Conservation (phyloP, 139 green algal genomes). For the Chlamydomonas eustigma region DNA sequence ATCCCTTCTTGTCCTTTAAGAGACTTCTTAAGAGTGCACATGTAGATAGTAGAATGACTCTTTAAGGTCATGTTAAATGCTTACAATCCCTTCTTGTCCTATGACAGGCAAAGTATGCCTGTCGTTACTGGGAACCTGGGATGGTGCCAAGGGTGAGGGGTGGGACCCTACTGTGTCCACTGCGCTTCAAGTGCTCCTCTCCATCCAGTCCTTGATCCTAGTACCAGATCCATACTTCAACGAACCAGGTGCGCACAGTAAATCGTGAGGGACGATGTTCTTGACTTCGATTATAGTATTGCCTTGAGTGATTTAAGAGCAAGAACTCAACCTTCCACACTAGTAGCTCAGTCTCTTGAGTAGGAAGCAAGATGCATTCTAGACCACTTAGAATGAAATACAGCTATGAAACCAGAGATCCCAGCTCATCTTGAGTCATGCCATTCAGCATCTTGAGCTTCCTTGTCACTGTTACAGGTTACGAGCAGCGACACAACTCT, state of each 20-base stretch:
- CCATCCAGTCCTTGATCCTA: conserved; percentile 85
- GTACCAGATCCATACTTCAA: conserved; percentile 86
- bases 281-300: background rate
- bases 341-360: background rate
- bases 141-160: conserved; percentile 53
- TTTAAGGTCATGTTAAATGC: too few relatives aligned
- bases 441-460: background rate
- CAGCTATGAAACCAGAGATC: too few relatives aligned
- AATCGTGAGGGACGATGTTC: background rate
- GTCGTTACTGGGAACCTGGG: conserved; percentile 82
- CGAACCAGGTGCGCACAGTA: conserved; percentile 36
- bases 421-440: background rate
- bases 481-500: conserved; percentile 2
- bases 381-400: too few relatives aligned
- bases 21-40: too few relatives aligned
- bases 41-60: too few relatives aligned
- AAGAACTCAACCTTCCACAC: too few relatives aligned
- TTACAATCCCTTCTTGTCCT: too few relatives aligned
- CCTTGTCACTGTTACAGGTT: background rate
- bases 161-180: conserved; percentile 66
- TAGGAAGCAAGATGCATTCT: background rate
- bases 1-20: too few relatives aligned
- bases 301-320: too few relatives aligned
- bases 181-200: conserved; percentile 72
- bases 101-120: conserved; percentile 81